Base-by-base conservation (phyloP, 1,284 basidiomycete genomes). In the Ustilago crameri region DNA sequence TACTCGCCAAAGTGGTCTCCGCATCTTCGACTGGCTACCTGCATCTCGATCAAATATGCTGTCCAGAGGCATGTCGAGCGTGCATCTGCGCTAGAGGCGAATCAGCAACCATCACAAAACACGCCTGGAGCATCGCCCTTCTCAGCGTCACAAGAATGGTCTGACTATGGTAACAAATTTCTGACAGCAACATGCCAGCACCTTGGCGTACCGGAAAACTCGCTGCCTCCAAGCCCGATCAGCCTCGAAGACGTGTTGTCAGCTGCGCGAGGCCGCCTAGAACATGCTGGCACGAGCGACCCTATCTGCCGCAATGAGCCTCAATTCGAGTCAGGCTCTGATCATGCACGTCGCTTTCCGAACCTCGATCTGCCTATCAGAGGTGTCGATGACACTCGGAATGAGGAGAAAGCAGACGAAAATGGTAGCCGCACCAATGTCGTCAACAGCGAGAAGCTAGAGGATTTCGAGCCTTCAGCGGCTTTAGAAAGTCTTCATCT, bases 151-250 rank as follows among this genome's bases (percentile, higher is more conserved):
- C 62, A 67, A 40, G 72, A 62, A 30, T 78, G 76, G 76, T 52
- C 58, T 14, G 76, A 78, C 30, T 78, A 75, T 34, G 60, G 63
- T 24, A 26, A 64, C 26, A 66, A 78, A 64, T 80, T 80, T 48
- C 35, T 78, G 12, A 76, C 59, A n/a, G 79, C 79, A 5, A 75
- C 74, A 15, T 80, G 79, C 38, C 79, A 80, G 66, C 79, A 80
- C 52, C 70, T 80, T 27, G 79, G 77, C 15, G 44, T 80, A 14
- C 51, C 51, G 5, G 49, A 59, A 37, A 60, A 69, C 42, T 55
- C 66, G 17, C 45, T 80, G 9, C 79, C 79, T 0, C 77, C 74
- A n/a, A 64, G 55, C 12, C 62, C 65, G 3, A 68, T 71, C 42
- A 61, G 65, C 30, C 63, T 77, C 24, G 75, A 78, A 24, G 76